Evolutionary conservation across 2,329 filamentous ascomycete genomes (phyloP).

Genomic region (Lachnellula willkommii): DNA sequence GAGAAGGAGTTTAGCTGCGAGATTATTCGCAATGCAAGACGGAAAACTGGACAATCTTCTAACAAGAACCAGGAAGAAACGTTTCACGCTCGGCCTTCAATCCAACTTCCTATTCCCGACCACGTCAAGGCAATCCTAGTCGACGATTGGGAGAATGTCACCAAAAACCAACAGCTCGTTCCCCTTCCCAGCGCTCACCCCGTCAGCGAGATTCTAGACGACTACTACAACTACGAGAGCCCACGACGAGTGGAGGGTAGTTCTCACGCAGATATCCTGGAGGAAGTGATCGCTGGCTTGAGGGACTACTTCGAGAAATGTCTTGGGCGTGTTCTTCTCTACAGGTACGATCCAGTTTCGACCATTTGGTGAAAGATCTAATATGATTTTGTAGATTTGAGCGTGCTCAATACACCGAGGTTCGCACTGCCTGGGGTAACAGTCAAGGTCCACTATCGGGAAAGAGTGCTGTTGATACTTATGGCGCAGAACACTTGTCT

Average conservation of each 20-base stretch:
- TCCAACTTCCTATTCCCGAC: conserved; percentile 83
- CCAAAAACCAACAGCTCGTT: conserved; percentile 87
- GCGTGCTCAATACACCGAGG: conserved; percentile 76
- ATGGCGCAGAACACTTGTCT: conserved; percentile 87
- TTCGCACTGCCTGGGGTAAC: conserved; percentile 64
- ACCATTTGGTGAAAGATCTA: conserved; percentile 20
- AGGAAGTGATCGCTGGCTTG: conserved; percentile 81
- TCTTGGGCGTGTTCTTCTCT: conserved; percentile 82
- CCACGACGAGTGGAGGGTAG: conserved; percentile 60
- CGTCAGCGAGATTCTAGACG: conserved; percentile 71
- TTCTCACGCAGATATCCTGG: conserved; percentile 75
- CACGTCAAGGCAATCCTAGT: conserved; percentile 87
- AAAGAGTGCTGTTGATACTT: conserved; percentile 73
- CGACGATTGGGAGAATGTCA: conserved; percentile 98
- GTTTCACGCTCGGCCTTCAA: conserved; percentile 77
- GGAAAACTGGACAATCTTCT: conserved; percentile 1
- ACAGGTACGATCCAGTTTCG: conserved; percentile 45
- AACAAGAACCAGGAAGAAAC: conserved; percentile 66
- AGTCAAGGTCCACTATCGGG: conserved; percentile 59
- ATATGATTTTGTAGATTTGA: conserved; percentile 61
- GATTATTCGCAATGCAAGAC: too few species aligned
- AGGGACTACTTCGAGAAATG: conserved; percentile 92
- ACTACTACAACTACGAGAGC: conserved; percentile 69
- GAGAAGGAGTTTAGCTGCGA: background rate
- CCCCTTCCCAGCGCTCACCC: conserved; percentile 73